These are phyloP conservation scores for Aspergillus sp. DNA, from an alignment of 2,329 filamentous ascomycete genomes.

Conservation along the genomic window DNA sequence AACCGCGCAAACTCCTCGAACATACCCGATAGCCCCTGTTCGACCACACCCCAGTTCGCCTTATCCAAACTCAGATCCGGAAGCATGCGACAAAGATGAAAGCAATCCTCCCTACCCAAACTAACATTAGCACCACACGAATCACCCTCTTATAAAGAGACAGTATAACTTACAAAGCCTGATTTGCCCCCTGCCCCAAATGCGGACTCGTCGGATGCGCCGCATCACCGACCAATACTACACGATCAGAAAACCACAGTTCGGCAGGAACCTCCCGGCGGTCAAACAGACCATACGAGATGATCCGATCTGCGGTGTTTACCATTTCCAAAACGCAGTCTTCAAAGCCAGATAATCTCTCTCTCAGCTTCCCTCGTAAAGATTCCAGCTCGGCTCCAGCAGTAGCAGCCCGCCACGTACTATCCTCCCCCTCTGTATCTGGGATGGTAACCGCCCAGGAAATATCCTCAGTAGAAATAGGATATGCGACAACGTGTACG, in stretches of 20 bases:
- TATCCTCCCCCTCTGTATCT: background rate
- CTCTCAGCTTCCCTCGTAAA: background rate
- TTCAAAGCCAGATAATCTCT: background rate
- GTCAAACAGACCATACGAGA: constrained; percentile 8
- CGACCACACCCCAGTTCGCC: background rate
- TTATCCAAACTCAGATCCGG: background rate
- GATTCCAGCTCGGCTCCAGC: background rate
- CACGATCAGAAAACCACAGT: background rate
- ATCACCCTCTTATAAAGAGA: background rate
- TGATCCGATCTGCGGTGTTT: background rate
- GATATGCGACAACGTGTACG: constrained; percentile 5
- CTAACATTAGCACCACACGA: background rate
- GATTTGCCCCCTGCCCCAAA: constrained; percentile 10
- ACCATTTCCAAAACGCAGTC: background rate
- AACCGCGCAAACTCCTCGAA: background rate
- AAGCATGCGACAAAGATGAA: background rate
- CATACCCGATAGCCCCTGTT: background rate
- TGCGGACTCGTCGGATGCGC: constrained; percentile 12
- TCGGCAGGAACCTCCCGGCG: background rate
- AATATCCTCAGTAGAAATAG: background rate
- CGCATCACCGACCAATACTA: constrained; percentile 12
- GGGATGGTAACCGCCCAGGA: constrained; percentile 1
- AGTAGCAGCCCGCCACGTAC: background rate
- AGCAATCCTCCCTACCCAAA: constrained; percentile 7
- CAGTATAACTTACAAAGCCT: constrained; percentile 4